Percentiles rank a stretch among this genome's conserved stretches.
These are phyloP conservation scores for Ammopiptanthus mongolicus DNA, from an alignment of 306 rosid species.

Conservation along the genomic window DNA sequence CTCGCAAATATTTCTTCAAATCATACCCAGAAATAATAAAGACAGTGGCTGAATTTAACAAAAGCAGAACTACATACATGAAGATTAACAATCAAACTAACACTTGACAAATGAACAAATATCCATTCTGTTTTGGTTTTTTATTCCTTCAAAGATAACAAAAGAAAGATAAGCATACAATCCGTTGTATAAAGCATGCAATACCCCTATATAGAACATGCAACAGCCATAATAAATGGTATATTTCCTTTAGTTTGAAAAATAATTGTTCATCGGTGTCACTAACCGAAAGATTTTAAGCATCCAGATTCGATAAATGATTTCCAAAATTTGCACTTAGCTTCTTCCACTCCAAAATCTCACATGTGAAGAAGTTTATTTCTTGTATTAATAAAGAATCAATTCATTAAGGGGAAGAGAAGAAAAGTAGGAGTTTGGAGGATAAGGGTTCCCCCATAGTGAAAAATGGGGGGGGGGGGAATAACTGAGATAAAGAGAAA, in stretches of 20 bases:
- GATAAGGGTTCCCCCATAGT: not conserved
- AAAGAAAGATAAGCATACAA: conserved; percentile 1
- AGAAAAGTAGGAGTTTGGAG: too few relatives aligned
- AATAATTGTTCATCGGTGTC: not conserved
- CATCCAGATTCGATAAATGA: not conserved
- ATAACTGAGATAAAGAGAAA: not conserved
- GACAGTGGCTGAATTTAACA: conserved; percentile 1
- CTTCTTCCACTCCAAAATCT: not conserved
- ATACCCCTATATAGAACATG: too few relatives aligned
- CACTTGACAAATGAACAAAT: not conserved
- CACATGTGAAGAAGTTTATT: not conserved
- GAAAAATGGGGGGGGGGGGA: not conserved
- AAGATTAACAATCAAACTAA: not conserved
- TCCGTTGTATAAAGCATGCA: not conserved
- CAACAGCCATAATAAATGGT: too few relatives aligned
- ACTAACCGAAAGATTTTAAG: not conserved
- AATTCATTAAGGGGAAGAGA: not conserved
- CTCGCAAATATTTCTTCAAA: conserved; percentile 14
- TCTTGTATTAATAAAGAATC: not conserved
- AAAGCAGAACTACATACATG: not conserved
- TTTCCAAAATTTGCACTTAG: not conserved
- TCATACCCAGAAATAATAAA: not conserved
- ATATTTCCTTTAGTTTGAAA: not conserved
- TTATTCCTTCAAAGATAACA: not conserved
- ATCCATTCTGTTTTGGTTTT: not conserved